A percentile compares a stretch with the other conserved stretches of the same genome.
Conservation (phyloP, 2,329 filamentous ascomycete genomes). For the Curvularia spicifera region DNA sequence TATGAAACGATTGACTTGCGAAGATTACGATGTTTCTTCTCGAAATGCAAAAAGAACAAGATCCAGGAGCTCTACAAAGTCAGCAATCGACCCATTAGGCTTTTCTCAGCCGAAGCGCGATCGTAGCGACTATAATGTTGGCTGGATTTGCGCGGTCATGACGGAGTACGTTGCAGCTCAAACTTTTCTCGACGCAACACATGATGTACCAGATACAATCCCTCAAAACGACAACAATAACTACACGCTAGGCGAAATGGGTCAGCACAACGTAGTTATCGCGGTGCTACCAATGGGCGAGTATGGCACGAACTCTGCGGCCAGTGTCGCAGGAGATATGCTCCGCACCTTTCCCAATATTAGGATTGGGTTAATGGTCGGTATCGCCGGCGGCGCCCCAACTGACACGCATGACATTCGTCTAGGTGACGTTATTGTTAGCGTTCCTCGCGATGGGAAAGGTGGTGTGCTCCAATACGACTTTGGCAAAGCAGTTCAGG, state of each 20-base stretch:
- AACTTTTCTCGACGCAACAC: neutral
- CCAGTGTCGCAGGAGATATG: neutral
- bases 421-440: neutral
- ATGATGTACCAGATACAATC: neutral
- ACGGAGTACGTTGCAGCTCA: neutral
- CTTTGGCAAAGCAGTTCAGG: neutral
- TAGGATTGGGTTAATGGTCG: neutral
- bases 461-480: neutral
- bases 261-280: neutral
- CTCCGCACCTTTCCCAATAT: neutral
- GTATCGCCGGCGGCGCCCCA: neutral
- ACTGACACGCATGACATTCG: neutral
- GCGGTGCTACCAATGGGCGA: neutral
- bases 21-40: neutral
- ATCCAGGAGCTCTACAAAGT: neutral
- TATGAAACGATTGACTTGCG: neutral
- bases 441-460: neutral
- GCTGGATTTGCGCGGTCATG: neutral
- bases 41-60: neutral
- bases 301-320: neutral
- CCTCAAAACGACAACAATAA: neutral
- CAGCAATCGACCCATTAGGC: neutral
- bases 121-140: neutral
- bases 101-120: neutral
- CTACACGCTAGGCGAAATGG: neutral